Evolutionary conservation across 164 flowering plant genomes (phyloP).

Genomic region (Cinnamomum chago): DNA sequence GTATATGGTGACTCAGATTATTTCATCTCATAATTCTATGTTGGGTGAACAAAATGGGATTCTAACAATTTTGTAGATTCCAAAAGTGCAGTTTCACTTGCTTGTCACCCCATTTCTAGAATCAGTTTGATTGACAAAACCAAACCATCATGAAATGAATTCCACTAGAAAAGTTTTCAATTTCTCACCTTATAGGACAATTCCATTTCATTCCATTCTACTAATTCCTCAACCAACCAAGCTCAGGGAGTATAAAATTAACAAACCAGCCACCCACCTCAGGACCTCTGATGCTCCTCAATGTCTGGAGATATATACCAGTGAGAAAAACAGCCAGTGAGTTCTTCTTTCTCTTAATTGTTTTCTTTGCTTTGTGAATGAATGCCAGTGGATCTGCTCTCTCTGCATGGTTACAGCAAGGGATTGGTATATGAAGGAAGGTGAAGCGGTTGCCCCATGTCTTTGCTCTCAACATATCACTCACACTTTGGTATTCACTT

Average conservation of each 20-base stretch:
- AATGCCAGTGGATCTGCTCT: slow-evolving; percentile 28
- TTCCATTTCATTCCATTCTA: no score
- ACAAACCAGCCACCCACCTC: slow-evolving; percentile 25
- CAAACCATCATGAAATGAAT: background rate
- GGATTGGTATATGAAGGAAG: slow-evolving; percentile 23
- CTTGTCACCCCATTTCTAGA: background rate
- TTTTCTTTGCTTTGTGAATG: slow-evolving; percentile 24
- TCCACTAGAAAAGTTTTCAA: background rate
- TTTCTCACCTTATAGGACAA: background rate
- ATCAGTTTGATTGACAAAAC: background rate
- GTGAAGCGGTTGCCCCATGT: slow-evolving; percentile 39
- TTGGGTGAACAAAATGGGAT: no score
- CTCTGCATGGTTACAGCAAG: slow-evolving; percentile 1
- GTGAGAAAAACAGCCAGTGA: slow-evolving; percentile 33
- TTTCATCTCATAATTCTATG: no score
- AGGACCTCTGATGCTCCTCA: slow-evolving; percentile 32
- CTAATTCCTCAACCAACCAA: background rate
- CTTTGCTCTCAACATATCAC: slow-evolving; percentile 38
- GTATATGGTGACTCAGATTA: no score
- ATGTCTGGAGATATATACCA: slow-evolving; percentile 24
- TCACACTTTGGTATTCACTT: slow-evolving; percentile 27
- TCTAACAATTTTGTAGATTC: no score
- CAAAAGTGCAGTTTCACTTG: no score
- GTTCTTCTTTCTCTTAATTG: slow-evolving; percentile 30
- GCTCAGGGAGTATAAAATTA: background rate